Percentiles rank a stretch among this genome's conserved stretches.
phyloP scores from a whole-genome alignment of 805 yeast species.

The Kodamaea sagamina region DNA sequence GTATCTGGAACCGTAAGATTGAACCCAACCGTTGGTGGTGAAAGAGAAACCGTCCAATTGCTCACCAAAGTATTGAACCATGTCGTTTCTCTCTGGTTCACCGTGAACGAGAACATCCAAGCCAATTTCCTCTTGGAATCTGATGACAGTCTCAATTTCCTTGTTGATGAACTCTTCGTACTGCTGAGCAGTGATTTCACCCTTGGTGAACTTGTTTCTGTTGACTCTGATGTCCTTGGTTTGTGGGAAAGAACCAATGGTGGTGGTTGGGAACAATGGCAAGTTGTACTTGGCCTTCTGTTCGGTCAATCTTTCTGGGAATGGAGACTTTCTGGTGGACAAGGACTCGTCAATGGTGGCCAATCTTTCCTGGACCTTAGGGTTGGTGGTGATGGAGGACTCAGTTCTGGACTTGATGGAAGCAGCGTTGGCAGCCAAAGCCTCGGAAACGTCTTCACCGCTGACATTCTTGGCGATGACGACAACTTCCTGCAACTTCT shows the following conservation, averaged over 20 bases:
- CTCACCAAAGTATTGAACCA: conserved; percentile 99
- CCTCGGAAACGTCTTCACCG: conserved; percentile 76
- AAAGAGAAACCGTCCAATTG: conserved; percentile 97
- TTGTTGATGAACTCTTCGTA: conserved; percentile 95
- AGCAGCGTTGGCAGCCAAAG: conserved; percentile 81
- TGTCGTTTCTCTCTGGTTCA: conserved; percentile 99
- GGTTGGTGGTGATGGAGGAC: conserved; percentile 88
- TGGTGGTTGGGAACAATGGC: conserved; percentile 99
- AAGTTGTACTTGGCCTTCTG: conserved; percentile 87
- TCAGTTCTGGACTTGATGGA: conserved; percentile 82
- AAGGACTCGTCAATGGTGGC: conserved; percentile 71
- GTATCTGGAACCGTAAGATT: conserved; percentile 99
- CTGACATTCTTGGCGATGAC: conserved; percentile 83
- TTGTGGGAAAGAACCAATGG: conserved; percentile 99
- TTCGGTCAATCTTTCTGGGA: conserved; percentile 81
- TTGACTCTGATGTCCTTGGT: conserved; percentile 98
- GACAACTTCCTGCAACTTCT: conserved; percentile 91
- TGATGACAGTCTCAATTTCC: conserved; percentile 93
- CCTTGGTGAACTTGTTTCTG: conserved; percentile 98
- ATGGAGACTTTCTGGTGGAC: conserved; percentile 83
- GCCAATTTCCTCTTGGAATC: conserved; percentile 99
- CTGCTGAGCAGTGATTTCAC: conserved; percentile 91
- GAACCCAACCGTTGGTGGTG: conserved; percentile 99
- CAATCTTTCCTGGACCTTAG: conserved; percentile 85
- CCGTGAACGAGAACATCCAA: conserved; percentile 98